Conservation (phyloP, 208 protist species). For the Tritrichomonas musculus region DNA sequence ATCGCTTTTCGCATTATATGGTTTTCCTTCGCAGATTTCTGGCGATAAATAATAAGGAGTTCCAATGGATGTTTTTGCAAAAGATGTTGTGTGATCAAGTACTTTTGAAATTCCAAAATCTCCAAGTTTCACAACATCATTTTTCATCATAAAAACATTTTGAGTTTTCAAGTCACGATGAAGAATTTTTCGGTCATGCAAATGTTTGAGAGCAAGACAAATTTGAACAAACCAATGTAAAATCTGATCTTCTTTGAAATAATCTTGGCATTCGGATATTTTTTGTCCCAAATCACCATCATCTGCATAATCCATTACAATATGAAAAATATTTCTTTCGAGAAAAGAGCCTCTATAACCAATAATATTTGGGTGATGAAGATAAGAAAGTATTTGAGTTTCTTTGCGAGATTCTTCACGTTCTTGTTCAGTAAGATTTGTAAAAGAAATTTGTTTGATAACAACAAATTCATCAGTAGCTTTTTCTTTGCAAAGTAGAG, state of each 20-base stretch:
- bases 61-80: constrained; percentile 12
- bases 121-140: constrained; percentile 31
- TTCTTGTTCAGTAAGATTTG: background rate
- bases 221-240: constrained; percentile 48
- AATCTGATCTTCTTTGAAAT: background rate
- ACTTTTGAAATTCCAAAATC: constrained; percentile 37
- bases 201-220: constrained; percentile 53
- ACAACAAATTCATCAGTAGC: background rate
- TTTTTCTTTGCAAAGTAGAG: background rate
- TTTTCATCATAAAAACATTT: constrained; percentile 34
- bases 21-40: constrained; percentile 35
- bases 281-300: constrained; percentile 35
- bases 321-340: background rate
- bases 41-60: constrained; percentile 39
- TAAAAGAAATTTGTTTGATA: background rate
- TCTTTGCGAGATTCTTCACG: background rate
- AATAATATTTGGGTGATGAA: background rate
- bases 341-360: background rate
- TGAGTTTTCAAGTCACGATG: constrained; percentile 54
- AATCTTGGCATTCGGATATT: background rate
- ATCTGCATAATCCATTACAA: constrained; percentile 40
- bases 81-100: background rate
- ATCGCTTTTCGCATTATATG: constrained; percentile 19
- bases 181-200: constrained; percentile 57
- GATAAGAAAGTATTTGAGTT: background rate